Percentiles rank a stretch among this genome's conserved stretches.
phyloP scores from a whole-genome alignment of 1,284 basidiomycete genomes.

The Jaminaea rosea region DNA sequence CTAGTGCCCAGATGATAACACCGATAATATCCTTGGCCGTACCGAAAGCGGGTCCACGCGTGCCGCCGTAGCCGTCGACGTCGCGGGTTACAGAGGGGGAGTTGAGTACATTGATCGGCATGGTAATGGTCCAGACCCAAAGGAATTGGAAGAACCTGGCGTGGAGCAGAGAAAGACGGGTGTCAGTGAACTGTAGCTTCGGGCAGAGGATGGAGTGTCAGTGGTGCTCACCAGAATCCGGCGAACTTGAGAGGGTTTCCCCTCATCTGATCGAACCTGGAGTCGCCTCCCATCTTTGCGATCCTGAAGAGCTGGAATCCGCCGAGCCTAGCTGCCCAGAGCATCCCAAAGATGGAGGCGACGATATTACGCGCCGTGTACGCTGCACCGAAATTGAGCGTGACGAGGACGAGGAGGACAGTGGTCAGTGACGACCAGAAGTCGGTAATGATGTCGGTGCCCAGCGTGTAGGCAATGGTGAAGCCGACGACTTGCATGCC shows the following conservation, averaged over 20 bases:
- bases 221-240: constrained; percentile 31
- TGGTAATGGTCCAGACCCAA: constrained; percentile 35
- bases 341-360: constrained; percentile 55
- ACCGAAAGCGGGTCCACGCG: constrained; percentile 16
- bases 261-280: constrained; percentile 43
- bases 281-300: constrained; percentile 40
- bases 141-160: constrained; percentile 29
- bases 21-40: constrained; percentile 58
- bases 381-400: constrained; percentile 19
- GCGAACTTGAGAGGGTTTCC: constrained; percentile 23
- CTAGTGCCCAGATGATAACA: constrained; percentile 59
- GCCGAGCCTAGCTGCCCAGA: constrained; percentile 38
- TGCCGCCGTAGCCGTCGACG: constrained; percentile 12
- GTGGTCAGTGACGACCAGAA: constrained; percentile 37
- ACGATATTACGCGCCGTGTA: constrained; percentile 58
- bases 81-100: constrained; percentile 21
- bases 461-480: constrained; percentile 50
- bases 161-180: not conserved
- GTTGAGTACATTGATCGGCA: constrained; percentile 34
- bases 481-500: constrained; percentile 63
- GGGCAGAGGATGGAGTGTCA: no score
- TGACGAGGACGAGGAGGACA: constrained; percentile 33
- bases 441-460: constrained; percentile 44
- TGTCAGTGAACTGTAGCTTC: not conserved
- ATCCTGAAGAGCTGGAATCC: constrained; percentile 42